Conservation (phyloP, 768 basidiomycete genomes). For the Gloeophyllum trabeum region DNA sequence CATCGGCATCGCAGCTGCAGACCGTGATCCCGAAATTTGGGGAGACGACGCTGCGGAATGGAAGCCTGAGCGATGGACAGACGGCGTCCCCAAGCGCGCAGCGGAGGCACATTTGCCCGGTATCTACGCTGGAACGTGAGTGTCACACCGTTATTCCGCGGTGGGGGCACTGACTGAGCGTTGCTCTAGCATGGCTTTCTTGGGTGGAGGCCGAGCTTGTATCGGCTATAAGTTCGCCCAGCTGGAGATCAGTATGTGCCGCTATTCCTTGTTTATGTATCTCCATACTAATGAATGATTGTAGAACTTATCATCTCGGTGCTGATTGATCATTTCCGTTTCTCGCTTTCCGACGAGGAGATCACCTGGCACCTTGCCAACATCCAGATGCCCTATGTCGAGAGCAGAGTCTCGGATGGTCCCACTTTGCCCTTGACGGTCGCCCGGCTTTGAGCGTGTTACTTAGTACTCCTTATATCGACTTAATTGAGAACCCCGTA, state of each 20-base stretch:
- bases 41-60: slow-evolving; percentile 35
- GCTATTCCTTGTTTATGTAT: no score
- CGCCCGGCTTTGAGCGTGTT: no score
- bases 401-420: no score
- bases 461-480: no score
- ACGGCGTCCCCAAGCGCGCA: slow-evolving; percentile 24
- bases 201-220: slow-evolving; percentile 31
- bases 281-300: no score
- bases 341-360: slow-evolving; percentile 4
- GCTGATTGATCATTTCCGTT: slow-evolving; percentile 8
- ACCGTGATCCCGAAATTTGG: slow-evolving; percentile 31
- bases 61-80: slow-evolving; percentile 41
- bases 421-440: no score
- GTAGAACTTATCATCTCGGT: slow-evolving; percentile 11
- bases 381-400: no score
- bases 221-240: slow-evolving; percentile 46
- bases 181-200: slow-evolving; percentile 28
- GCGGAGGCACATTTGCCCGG: slow-evolving; percentile 28
- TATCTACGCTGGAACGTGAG: slow-evolving; percentile 32
- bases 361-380: no score
- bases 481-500: no score
- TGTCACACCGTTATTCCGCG: background rate
- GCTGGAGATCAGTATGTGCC: slow-evolving; percentile 37
- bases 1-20: slow-evolving; percentile 25
- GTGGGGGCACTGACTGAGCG: background rate